Base-by-base conservation (phyloP, 1,284 basidiomycete genomes). In the Stygiomarasmius scandens region DNA sequence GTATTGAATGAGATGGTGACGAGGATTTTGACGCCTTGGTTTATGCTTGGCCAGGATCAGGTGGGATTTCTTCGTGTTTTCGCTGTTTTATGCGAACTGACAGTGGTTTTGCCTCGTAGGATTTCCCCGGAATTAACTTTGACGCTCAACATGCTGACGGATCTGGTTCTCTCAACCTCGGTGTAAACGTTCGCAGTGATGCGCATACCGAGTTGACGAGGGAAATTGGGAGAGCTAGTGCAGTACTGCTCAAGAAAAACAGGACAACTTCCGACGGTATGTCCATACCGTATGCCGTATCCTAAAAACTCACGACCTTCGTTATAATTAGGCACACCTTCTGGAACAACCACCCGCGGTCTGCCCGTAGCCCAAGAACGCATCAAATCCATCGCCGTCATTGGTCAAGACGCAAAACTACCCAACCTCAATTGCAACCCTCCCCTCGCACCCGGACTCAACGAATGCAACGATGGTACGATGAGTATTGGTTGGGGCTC, bases 191-290 rank as follows among this genome's bases (percentile, higher is more conserved):
- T 0, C 78, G 84, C 58, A 81, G 75, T 0, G 77, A 83, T 49
- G 75, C 71, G 24, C 81, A 85, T 64, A 78, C 71, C 1, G 79
- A 80, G 0, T 69, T 90, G 5, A 84, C 83, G 10, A 78, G 82
- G 27, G 79, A 91, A 59, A 85, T 93, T 20, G 90, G 84, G 2
- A 79, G 83, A 0, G 85, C 84, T 0, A 89, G 87, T 0, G 85
- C 86, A 1, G 89, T 94, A 5, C 72, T 95, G 24, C 80, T 94
- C 22, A 94, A 95, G 78, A 95, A 95, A 69, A 76, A 72, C 43
- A 67, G 73, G n/a, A 73, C 67, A 10, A 69, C 69, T 4, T 67
- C 67, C 16, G 63, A 67, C 16, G 69, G 70, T 38, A 27, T 19
- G 34, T 38, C 12, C 38, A 41, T 5, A 5, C n/a, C n/a, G n/a